Conservation (phyloP, 352 stramenopile genomes). For the Phytopythium chamaehyphon region DNA sequence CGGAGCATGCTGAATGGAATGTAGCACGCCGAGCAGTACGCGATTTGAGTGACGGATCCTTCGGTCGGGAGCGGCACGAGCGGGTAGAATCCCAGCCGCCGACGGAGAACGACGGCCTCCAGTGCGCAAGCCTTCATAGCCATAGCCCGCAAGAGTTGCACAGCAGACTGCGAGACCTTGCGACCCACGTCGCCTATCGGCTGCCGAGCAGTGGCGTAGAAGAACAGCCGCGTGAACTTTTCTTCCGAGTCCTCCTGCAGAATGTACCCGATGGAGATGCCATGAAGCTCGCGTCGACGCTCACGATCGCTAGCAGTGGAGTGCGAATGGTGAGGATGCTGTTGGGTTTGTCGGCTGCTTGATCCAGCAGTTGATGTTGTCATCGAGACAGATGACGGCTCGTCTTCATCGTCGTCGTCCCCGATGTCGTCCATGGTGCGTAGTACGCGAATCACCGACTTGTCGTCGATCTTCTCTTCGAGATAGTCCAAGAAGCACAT, state of each 20-base stretch:
- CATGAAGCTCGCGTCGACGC: conserved; percentile 18
- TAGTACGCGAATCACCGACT: conserved; percentile 58
- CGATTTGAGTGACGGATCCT: conserved; percentile 10
- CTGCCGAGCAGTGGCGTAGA: conserved; percentile 34
- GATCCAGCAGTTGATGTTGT: conserved; percentile 16
- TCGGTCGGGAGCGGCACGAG: conserved; percentile 19
- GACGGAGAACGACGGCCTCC: conserved; percentile 38
- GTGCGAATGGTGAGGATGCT: conserved; percentile 11
- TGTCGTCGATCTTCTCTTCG: conserved; percentile 45
- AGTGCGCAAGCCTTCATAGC: conserved; percentile 34
- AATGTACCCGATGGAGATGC: conserved; percentile 51
- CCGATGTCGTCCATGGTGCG: conserved; percentile 42
- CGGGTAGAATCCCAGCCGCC: conserved; percentile 48
- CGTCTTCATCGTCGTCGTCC: conserved; percentile 19
- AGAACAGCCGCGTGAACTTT: conserved; percentile 63
- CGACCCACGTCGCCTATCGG: conserved; percentile 2
- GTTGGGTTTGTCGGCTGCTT: conserved; percentile 8
- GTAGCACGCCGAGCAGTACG: conserved; percentile 42
- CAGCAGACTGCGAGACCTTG: conserved; percentile 26
- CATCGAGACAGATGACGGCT: conserved; percentile 19
- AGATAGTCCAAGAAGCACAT: conserved; percentile 61
- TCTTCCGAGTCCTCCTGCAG: conserved; percentile 51
- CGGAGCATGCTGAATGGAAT: conserved; percentile 42
- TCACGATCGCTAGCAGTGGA: conserved; percentile 10
- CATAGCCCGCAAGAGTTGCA: conserved; percentile 46